Base-by-base conservation (phyloP, 2,329 filamentous ascomycete species). In the Aspergillus brasiliensis region DNA sequence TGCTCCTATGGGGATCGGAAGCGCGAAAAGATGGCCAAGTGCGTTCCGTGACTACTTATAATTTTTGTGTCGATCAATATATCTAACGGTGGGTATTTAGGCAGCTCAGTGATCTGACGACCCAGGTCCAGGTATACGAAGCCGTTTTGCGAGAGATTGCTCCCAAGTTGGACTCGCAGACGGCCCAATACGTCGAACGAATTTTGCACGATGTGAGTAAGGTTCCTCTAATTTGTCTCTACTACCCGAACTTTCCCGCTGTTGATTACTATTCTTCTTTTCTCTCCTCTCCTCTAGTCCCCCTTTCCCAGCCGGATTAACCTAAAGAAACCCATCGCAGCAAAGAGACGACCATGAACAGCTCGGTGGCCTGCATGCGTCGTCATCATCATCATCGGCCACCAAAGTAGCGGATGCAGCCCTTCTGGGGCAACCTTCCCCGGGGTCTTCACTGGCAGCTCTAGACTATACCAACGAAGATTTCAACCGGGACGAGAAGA, bases 1-100 rank as follows among this genome's bases (percentile, higher is more conserved):
- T 81, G 78, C 66, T 75, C 73, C 15, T 81, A 81, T 61, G 76
- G 76, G 31, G 77, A 79, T 64, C 75, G 78, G 40, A 81, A 79
- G 64, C 71, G 75, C 55, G 78, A 80, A 62, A 73, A 75, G 63
- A 73, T 74, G 62, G 73, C 73, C 60, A 80, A 77, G 78, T 80
- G 66, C 56, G 72, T 68, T 55, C 46, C 51, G 54, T 57, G 34
- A 56, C 54, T n/a, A 27, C 31, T 51, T 28, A 25, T 38, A 38
- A 42, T 19, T 37, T 23, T 25, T 21, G 52, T 52, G 51, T 40
- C 52, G 49, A 15, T 21, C 21, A 55, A 54, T 53, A 11, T 34
- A 13, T 62, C 58, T 64, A 47, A 64, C 51, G 46, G 46, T 59
- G 53, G 56, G 56, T 56, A 51, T 37, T 37, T 68, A 79, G 77